Percentiles rank a stretch among this genome's conserved stretches.
Evolutionary conservation across 805 yeast genomes (phyloP).

Genomic region (Deakozyma indianensis): DNA sequence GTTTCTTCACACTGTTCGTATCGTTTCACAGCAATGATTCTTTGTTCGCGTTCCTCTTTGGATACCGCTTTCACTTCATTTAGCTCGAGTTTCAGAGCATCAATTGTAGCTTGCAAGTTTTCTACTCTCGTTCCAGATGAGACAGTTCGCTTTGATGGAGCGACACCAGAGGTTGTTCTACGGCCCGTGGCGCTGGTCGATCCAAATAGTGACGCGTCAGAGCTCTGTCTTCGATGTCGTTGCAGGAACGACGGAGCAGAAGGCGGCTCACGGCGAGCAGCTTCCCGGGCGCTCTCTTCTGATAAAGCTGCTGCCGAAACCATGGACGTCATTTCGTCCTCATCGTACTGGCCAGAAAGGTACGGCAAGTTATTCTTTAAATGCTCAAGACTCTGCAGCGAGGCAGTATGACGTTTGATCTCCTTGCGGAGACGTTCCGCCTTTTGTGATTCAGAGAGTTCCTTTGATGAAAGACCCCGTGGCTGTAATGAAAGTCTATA

Average conservation of each 20-base stretch:
- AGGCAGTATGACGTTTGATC: background rate
- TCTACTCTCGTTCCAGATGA: constrained; percentile 19
- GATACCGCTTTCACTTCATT: constrained; percentile 24
- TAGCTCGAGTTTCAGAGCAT: constrained; percentile 37
- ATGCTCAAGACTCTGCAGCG: constrained; percentile 1
- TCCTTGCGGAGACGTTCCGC: background rate
- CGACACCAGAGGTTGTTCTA: background rate
- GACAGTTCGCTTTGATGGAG: background rate
- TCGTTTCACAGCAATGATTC: constrained; percentile 6
- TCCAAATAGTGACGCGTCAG: background rate
- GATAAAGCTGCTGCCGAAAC: background rate
- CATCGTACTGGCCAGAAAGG: background rate
- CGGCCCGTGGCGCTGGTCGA: background rate
- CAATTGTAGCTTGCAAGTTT: constrained; percentile 33
- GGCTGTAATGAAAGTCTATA: background rate
- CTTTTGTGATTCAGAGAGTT: background rate
- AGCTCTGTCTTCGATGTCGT: background rate
- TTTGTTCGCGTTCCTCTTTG: constrained; percentile 25
- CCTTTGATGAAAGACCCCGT: background rate
- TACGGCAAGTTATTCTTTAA: background rate
- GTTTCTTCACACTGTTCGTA: constrained; percentile 10
- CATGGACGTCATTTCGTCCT: background rate
- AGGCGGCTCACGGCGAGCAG: background rate
- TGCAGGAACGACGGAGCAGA: background rate
- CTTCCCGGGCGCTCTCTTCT: background rate